phyloP scores from a whole-genome alignment of 1,284 basidiomycete species.

The Cutaneotrichosporon mucoides region DNA sequence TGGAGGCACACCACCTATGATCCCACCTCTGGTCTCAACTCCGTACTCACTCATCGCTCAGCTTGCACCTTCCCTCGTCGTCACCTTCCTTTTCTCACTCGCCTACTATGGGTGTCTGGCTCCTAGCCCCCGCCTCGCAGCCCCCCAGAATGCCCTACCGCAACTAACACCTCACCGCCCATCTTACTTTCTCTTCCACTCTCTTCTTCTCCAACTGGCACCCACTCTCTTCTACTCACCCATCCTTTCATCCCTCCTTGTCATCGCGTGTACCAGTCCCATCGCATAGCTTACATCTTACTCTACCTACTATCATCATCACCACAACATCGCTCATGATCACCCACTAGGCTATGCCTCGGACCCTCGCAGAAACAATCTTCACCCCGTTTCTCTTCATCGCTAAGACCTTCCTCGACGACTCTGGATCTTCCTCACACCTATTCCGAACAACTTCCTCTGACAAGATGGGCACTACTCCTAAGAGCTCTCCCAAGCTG shows the following conservation, averaged over 20 bases:
- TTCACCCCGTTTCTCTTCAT: slow-evolving; percentile 3
- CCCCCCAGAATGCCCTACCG: neutral
- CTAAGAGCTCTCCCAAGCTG: neutral
- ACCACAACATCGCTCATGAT: neutral
- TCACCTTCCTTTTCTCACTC: neutral
- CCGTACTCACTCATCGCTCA: no score
- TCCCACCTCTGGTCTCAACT: no score
- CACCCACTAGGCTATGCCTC: neutral
- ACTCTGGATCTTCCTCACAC: neutral
- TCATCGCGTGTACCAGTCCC: no score
- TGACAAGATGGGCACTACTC: neutral
- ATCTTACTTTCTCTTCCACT: neutral
- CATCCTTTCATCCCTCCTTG: neutral
- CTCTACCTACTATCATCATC: neutral
- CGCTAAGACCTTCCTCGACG: neutral
- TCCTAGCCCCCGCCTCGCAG: no score
- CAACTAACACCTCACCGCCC: neutral
- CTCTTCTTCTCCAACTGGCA: no score
- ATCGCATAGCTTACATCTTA: neutral
- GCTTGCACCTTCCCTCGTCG: neutral
- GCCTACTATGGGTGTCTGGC: no score
- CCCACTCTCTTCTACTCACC: neutral
- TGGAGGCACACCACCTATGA: no score
- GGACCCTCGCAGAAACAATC: neutral
- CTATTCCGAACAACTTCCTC: neutral